Evolutionary conservation across 2,329 filamentous ascomycete genomes (phyloP).

Genomic region (Aspergillus sp.): DNA sequence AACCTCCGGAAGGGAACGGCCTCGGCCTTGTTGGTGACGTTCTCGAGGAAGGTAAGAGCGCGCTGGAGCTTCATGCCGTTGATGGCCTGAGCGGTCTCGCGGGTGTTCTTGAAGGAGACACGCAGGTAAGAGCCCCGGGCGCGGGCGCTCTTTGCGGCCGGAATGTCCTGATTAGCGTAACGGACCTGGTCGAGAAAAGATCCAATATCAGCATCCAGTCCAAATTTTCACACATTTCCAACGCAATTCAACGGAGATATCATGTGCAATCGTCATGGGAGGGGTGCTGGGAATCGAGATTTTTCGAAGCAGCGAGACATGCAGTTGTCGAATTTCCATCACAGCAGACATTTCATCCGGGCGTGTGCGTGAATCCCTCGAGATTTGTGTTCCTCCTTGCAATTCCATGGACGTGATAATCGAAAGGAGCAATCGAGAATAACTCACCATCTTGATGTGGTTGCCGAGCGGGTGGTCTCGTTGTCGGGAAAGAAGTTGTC

Average conservation of each 20-base stretch:
- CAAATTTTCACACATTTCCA: constrained; percentile 12
- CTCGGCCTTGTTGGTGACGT: constrained; percentile 96
- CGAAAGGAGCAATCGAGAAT: constrained; percentile 39
- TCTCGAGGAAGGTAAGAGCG: constrained; percentile 95
- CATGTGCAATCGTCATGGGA: constrained; percentile 7
- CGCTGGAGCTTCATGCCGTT: constrained; percentile 98
- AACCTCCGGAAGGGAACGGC: constrained; percentile 98
- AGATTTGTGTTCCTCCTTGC: constrained; percentile 4
- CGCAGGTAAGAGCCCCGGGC: constrained; percentile 98
- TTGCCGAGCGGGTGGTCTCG: constrained; percentile 49
- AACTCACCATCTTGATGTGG: constrained; percentile 53
- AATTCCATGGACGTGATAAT: constrained; percentile 16
- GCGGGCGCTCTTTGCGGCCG: constrained; percentile 90
- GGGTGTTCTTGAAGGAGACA: constrained; percentile 99
- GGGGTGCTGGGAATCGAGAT: constrained; percentile 7
- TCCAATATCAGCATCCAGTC: constrained; percentile 33
- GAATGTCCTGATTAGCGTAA: constrained; percentile 91
- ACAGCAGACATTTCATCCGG: constrained; percentile 3
- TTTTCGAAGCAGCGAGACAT: constrained; percentile 4
- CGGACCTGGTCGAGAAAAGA: constrained; percentile 69
- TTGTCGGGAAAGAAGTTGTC: constrained; percentile 46
- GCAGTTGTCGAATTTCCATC: constrained; percentile 7
- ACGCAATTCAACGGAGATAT: constrained; percentile 1
- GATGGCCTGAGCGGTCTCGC: constrained; percentile 98
- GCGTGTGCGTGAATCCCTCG: not conserved